Conservation (phyloP, 1,284 basidiomycete species). For the Filobasidium uniguttulatum region DNA sequence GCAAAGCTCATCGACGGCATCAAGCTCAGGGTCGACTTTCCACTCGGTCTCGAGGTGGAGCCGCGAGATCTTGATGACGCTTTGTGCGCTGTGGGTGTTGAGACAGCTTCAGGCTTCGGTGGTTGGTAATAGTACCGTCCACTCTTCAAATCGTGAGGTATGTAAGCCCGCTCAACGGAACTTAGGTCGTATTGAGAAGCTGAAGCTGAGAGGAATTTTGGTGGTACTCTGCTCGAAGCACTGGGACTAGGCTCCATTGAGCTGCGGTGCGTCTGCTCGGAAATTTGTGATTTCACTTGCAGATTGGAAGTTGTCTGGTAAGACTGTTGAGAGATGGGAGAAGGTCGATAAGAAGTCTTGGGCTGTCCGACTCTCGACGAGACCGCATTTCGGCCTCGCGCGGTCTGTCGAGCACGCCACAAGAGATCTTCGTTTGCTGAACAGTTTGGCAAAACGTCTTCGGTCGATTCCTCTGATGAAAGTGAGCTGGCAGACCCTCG, state of each 20-base stretch:
- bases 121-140: neutral
- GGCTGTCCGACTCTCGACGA: slow-evolving; percentile 5
- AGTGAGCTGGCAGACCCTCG: neutral
- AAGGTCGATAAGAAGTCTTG: slow-evolving; percentile 3
- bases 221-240: too few relatives aligned
- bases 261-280: too few relatives aligned
- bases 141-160: neutral
- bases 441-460: neutral
- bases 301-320: neutral
- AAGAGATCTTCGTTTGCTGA: neutral
- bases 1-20: slow-evolving; percentile 11
- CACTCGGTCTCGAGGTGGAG: neutral
- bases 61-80: neutral
- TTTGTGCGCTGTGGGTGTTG: neutral
- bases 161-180: neutral
- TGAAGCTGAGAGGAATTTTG: too few relatives aligned
- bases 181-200: neutral
- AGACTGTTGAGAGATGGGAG: neutral
- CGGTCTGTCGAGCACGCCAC: neutral
- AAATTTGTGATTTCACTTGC: too few relatives aligned
- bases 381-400: neutral
- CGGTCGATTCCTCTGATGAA: neutral
- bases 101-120: neutral
- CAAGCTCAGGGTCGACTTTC: slow-evolving; percentile 3
- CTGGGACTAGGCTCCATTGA: too few relatives aligned